phyloP scores from a whole-genome alignment of 257 asterid genomes.

The Nicotiana knightiana region DNA sequence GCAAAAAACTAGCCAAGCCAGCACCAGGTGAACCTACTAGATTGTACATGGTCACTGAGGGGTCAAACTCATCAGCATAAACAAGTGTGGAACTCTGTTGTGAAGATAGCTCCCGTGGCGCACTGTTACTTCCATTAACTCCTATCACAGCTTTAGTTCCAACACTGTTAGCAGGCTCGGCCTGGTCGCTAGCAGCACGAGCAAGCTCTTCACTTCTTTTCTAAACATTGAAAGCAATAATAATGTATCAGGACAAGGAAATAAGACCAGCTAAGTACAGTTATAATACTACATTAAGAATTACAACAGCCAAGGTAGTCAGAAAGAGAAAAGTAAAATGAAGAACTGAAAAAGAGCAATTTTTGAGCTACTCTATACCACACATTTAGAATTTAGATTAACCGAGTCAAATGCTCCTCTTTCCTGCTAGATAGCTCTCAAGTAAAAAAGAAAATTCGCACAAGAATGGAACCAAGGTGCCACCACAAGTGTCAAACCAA shows the following conservation, averaged over 20 bases:
- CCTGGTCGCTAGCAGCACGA: constrained; percentile 44
- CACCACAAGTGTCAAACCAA: background rate
- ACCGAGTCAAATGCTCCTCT: background rate
- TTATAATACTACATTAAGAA: background rate
- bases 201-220: constrained; percentile 58
- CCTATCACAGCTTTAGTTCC: constrained; percentile 41
- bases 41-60: constrained; percentile 60
- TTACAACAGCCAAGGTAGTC: background rate
- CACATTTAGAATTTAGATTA: background rate
- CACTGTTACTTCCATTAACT: constrained; percentile 32
- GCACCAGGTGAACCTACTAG: constrained; percentile 39
- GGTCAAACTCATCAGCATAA: constrained; percentile 43
- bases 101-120: constrained; percentile 27
- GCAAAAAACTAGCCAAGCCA: constrained; percentile 9
- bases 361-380: background rate
- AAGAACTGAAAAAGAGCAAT: background rate
- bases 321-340: background rate
- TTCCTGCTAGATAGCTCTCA: background rate
- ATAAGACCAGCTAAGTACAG: background rate
- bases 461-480: background rate
- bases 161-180: constrained; percentile 37
- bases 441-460: background rate
- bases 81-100: constrained; percentile 39
- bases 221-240: constrained; percentile 28
- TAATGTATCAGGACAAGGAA: background rate